These are phyloP conservation scores for Dipteronia sinensis DNA, from an alignment of 345 rosid genomes.

Conservation along the genomic window DNA sequence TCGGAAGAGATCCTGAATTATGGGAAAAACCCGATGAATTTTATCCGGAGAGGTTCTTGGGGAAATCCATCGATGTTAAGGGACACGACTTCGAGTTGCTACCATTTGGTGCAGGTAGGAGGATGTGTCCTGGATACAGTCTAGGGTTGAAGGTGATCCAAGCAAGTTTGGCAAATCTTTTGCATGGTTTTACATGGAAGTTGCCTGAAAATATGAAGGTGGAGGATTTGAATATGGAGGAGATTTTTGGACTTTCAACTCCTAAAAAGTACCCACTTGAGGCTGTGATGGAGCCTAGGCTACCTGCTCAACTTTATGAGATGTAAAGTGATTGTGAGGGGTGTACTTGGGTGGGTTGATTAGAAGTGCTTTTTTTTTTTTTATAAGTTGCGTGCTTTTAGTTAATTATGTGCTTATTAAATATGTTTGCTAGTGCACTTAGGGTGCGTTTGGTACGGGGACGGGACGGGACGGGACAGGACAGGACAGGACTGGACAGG, in stretches of 20 bases:
- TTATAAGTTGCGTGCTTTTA: no score
- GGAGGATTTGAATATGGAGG: slow-evolving; percentile 60
- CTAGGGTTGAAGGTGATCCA: slow-evolving; percentile 62
- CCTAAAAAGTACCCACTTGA: slow-evolving; percentile 51
- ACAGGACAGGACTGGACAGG: no score
- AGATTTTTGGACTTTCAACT: slow-evolving; percentile 54
- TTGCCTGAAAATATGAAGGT: slow-evolving; percentile 34
- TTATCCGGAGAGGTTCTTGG: slow-evolving; percentile 56
- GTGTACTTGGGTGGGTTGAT: not conserved
- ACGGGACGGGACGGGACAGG: no score
- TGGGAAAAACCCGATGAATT: slow-evolving; percentile 64
- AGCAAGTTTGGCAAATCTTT: slow-evolving; percentile 50
- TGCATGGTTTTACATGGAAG: slow-evolving; percentile 65
- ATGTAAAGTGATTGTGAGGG: slow-evolving; percentile 2
- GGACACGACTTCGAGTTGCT: slow-evolving; percentile 61
- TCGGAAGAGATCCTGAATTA: slow-evolving; percentile 53
- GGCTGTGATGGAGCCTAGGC: slow-evolving; percentile 46
- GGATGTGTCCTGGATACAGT: slow-evolving; percentile 79
- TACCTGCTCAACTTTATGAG: slow-evolving; percentile 41
- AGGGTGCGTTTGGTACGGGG: no score
- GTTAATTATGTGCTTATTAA: no score
- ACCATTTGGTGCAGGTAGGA: slow-evolving; percentile 72
- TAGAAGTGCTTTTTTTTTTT: not conserved
- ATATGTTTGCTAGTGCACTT: no score
- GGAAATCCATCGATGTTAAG: slow-evolving; percentile 45